Evolutionary conservation across 805 yeast genomes (phyloP), one percentile per base, ranked within the genome.

Genomic region (Hanseniaspora occidentalis): DNA sequence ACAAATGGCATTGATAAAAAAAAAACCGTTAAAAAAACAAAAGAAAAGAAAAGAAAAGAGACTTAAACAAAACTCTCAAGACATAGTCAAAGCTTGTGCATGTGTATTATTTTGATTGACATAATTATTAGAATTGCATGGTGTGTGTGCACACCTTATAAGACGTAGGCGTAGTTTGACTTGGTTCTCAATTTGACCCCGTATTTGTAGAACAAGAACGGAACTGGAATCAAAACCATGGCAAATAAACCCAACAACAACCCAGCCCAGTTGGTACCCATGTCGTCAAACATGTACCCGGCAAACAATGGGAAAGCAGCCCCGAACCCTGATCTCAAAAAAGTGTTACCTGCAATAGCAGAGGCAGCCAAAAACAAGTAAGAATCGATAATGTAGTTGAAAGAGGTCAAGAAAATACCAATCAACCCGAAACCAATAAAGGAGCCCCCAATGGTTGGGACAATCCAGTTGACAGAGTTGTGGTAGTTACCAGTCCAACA

Each of bases 401-500:
- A 58, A 21, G 80, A 70, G 9, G 85, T 75, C 47, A 79, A 63
- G 65, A 83, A 83, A 42, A 83, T 74, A 34, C 75, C 66, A 46
- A 79, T 64, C 43, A 81, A 61, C 29, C 89, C 94, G 46, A 70
- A 73, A 10, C 86, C 88, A 29, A 74, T 69, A 51, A 78, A 69
- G 3, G 71, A 45, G 46, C 84, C 80, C 22, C 83, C 75, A 22
- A 74, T 60, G 2, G 81, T 71, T 31, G 94, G 92, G n/a, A 73
- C 83, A 50, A 77, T 78, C 89, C 89, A 86, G 54, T 79, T 95
- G 29, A 84, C 73, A 34, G 60, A 60, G 26, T 77, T 59, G 37
- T 73, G 78, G 59, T 77, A 86, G 47, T 74, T 71, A 54, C 95
- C 95, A 8, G 89, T 66, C 95, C 95, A 86, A 43, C 83, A 74